Evolutionary conservation across 805 yeast genomes (phyloP).

Genomic region (Monosporozyma unispora): DNA sequence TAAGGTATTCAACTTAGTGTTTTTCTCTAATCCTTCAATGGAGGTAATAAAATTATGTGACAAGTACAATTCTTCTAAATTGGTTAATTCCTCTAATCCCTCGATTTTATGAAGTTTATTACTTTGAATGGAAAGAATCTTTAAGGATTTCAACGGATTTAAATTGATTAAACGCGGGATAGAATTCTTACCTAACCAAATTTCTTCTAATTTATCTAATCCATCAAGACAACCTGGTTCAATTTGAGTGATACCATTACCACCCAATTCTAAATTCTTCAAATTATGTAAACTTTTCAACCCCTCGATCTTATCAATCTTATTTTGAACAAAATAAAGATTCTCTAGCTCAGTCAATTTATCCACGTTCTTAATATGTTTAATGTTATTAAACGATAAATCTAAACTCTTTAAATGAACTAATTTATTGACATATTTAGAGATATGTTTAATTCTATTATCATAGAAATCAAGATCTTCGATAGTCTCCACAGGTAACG

Average conservation of each 20-base stretch:
- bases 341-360: slow-evolving; percentile 52
- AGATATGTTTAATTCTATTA: slow-evolving; percentile 80
- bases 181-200: slow-evolving; percentile 90
- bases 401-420: slow-evolving; percentile 54
- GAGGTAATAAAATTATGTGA: slow-evolving; percentile 73
- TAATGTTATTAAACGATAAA: slow-evolving; percentile 81
- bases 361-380: slow-evolving; percentile 72
- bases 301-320: slow-evolving; percentile 62
- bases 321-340: slow-evolving; percentile 82
- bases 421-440: slow-evolving; percentile 57
- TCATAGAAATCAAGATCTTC: slow-evolving; percentile 86
- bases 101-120: slow-evolving; percentile 72
- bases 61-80: slow-evolving; percentile 77
- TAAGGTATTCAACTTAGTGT: slow-evolving; percentile 55
- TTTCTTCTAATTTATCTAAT: slow-evolving; percentile 52
- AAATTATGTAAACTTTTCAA: slow-evolving; percentile 48
- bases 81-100: slow-evolving; percentile 63
- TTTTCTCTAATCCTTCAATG: slow-evolving; percentile 70
- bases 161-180: slow-evolving; percentile 60
- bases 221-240: slow-evolving; percentile 37
- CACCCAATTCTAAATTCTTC: slow-evolving; percentile 79
- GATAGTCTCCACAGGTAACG: slow-evolving; percentile 43
- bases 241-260: slow-evolving; percentile 53
- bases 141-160: slow-evolving; percentile 47
- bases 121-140: slow-evolving; percentile 79